Base-by-base conservation (phyloP, 257 asterid species). In the Jasminum sambac region DNA sequence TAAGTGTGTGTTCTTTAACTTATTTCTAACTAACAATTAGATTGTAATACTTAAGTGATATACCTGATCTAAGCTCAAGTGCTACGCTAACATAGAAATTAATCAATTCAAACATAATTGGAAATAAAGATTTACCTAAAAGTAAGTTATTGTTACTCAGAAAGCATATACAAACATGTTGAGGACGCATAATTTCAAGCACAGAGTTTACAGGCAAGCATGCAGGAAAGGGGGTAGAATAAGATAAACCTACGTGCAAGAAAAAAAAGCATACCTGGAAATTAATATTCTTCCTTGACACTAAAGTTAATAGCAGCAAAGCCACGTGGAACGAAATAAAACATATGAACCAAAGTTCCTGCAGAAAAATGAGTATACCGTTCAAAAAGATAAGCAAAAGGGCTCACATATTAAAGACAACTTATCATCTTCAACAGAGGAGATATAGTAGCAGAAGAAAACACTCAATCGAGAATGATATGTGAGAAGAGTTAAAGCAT, bases 201-300 rank as follows among this genome's bases (percentile, higher is more conserved):
- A n/a, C 61, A 72, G 30, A 25, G 14, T 78, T 59, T 60, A 61
- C 58, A 46, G 9, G 14, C 0, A 6, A 48, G 69, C 67, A 70
- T 52, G 66, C 43, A 70, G 71, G 50, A 24, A 11, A 48, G 5
- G 38, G 43, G 65, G 9, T 37, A 58, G 64, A 71, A 44, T 60
- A 61, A 69, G 74, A 67, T 55, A 72, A 30, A 70, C 96, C 50
- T 85, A 91, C 99, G 78, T 41, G 95, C 84, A 71, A 89, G 80
- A 83, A 94, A 87, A 83, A 94, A 94, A 94, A 83, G 72, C 78
- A 86, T 96, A 88, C 91, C 88, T 94, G 99, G 70, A 91, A 94
- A 80, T 94, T 94, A 75, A 89, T 75, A 79, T 84, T 84, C 91
- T 72, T 86, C 84, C 98, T 85, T 1, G 96, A 85, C 37, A 83